Evolutionary conservation across 148 eudicot species (phyloP).

Genomic region (Oxyria digyna): DNA sequence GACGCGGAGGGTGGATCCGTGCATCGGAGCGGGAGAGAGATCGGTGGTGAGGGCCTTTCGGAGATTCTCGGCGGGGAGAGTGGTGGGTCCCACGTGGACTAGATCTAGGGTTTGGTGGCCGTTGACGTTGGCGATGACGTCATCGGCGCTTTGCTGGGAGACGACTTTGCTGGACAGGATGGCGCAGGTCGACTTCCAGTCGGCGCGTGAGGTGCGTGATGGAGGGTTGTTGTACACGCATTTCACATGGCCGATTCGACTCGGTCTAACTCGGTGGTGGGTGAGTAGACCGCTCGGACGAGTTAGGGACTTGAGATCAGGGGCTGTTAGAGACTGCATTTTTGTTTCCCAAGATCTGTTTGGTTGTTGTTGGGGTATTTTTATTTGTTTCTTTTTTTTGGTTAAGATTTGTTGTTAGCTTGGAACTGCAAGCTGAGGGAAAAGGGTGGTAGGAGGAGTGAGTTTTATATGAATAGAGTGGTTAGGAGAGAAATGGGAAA

Average conservation of each 20-base stretch:
- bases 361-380: not conserved
- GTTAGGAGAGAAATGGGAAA: slow-evolving; percentile 6
- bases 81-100: slow-evolving; percentile 22
- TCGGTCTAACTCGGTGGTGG: not conserved
- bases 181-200: slow-evolving; percentile 79
- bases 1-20: slow-evolving; percentile 65
- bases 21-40: slow-evolving; percentile 68
- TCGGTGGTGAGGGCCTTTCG: slow-evolving; percentile 60
- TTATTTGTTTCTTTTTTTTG: not conserved
- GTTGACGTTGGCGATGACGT: slow-evolving; percentile 34
- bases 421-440: slow-evolving; percentile 9
- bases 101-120: slow-evolving; percentile 52
- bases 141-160: slow-evolving; percentile 22
- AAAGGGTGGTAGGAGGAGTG: not conserved
- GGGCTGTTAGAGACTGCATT: slow-evolving; percentile 38
- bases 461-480: slow-evolving; percentile 2
- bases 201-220: slow-evolving; percentile 36
- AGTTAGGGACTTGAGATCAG: not conserved
- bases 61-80: slow-evolving; percentile 15
- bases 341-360: not conserved
- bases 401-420: not conserved
- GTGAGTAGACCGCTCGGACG: not conserved
- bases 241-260: not conserved
- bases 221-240: slow-evolving; percentile 8
- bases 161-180: slow-evolving; percentile 63